Evolutionary conservation across 768 basidiomycete genomes (phyloP), one percentile per base, ranked within the genome.

Genomic region (Phanerodontia chrysosporium): DNA sequence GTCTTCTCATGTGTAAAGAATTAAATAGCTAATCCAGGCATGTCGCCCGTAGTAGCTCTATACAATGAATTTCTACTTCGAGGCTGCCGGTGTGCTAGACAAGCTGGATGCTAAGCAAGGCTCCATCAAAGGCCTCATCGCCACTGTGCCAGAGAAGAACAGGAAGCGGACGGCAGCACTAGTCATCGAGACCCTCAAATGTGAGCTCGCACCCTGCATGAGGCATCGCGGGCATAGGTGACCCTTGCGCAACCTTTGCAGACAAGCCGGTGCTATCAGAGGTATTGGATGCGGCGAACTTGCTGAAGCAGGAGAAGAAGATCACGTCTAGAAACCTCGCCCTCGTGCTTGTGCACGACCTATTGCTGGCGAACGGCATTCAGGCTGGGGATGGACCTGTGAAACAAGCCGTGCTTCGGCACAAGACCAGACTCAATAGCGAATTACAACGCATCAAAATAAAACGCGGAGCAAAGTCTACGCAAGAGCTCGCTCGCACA

Each of bases 111-210:
- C 84, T 45, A 94, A 89, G 71, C 81, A 93, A 72, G 95, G 94
- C n/a, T 95, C 92, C 14, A 89, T 98, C 68, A 95, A 96, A 69
- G 83, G 95, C 55, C 73, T 93, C 32, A 75, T 96, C 44, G 83
- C 84, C 21, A 82, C 83, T 56, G 76, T 94, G 28, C 83, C 89
- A 27, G 84, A 87, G 69, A 86, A 87, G 73, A 80, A 82, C 64
- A 81, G 88, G 67, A 90, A 90, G 68, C 80, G 92, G 54, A 87
- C 86, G 5, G 82, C 91, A 32, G 92, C 92, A 9, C 83, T 97
- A 36, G 86, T 98, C 30, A 95, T 98, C 55, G 92, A 97, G 75
- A 96, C 94, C 0, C 76, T 98, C 49, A 98, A 97, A 82, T 98
- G 95, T 96, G 74, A 78, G 85, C 39, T 28, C n/a, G 24, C 6